Evolutionary conservation across 805 yeast genomes (phyloP), one percentile per base, ranked within the genome.

Genomic region (Zygosaccharomyces bisporus): DNA sequence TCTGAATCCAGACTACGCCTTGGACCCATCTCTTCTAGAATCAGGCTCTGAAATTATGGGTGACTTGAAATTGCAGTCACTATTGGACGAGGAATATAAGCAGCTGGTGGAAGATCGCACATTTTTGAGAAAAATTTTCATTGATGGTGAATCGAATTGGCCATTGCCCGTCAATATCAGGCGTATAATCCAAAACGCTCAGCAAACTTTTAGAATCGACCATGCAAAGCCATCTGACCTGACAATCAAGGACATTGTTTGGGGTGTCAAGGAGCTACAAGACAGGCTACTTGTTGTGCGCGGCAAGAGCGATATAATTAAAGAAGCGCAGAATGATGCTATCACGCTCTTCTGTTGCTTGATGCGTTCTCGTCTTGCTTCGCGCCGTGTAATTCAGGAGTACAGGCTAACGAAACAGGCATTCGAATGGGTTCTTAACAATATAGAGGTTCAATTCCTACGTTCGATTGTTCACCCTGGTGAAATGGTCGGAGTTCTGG

Each of bases 401-500:
- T 91, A 80, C 68, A 80, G 88, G 56, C 72, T 93, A 57, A 87
- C 81, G 57, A 80, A 79, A 57, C 80, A 79, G 48, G 93, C 99
- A 0, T 93, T 93, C 61, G 89, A 90, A 53, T 93, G 99, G 99
- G 95, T 88, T 37, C 54, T 89, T 49, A 97, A 96, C 63, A 95
- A 91, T 63, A 79, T 93, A 52, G 96, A 90, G 63, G 79, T 93
- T 24, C 96, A 90, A 67, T 93, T 91, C 72, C 88, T 88, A 54
- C 86, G 83, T 67, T 81, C 96, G 6, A 74, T 86, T 64, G 96
- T 89, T 35, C 91, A 90, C 51, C 96, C 98, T 3, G 97, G 97
- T 75, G 97, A 90, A 66, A 90, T 90, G 96, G 97, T 90, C 46
- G 97, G 97, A 74, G 95, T 90, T 41, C 78, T 90, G 60, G 97